Evolutionary conservation across 2,329 filamentous ascomycete genomes (phyloP), one percentile per base, ranked within the genome.

Genomic region (Coccinonectria pachysandricola): DNA sequence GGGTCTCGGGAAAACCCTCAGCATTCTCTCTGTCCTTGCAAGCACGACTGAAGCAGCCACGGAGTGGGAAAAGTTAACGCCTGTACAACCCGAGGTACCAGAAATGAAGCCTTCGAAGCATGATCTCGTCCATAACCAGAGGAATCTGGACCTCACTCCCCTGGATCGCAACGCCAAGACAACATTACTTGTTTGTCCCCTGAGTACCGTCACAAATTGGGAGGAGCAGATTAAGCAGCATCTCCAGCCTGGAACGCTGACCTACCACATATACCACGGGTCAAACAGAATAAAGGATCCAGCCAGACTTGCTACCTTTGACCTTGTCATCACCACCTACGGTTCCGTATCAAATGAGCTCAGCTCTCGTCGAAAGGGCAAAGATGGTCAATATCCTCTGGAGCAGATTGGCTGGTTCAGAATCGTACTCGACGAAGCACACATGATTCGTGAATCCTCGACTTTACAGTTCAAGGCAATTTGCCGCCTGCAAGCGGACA

Each of bases 161-260:
- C 49, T 81, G n/a, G 56, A 59, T 12, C 64, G 62, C 21, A 93
- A 95, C 45, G 75, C 73, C 5, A 80, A 75, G 46, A 75, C 82
- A 1, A 96, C 91, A 0, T 62, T 98, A 16, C 67, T 98, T 11
- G 74, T 98, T 10, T 92, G 82, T 30, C 91, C 91, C 1, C 67
- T 95, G 3, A 94, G 84, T 46, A 91, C 88, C 0, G 76, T 96
- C 31, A 79, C 80, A 14, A 98, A 96, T 46, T 98, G 91, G 91
- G 80, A 88, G 43, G 76, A 86, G 40, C 91, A 98, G 54, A 83
- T 96, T 35, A 79, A 79, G 43, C 70, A 81, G 32, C 91, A 98
- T 52, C 63, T 93, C 23, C 65, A 69, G 25, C 64, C 71, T 1
- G 68, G 64, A 1, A 59, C 68, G 6, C 49, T 96, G 11, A 76